Conservation (phyloP, 805 yeast species). For the Yueomyces sp. region DNA sequence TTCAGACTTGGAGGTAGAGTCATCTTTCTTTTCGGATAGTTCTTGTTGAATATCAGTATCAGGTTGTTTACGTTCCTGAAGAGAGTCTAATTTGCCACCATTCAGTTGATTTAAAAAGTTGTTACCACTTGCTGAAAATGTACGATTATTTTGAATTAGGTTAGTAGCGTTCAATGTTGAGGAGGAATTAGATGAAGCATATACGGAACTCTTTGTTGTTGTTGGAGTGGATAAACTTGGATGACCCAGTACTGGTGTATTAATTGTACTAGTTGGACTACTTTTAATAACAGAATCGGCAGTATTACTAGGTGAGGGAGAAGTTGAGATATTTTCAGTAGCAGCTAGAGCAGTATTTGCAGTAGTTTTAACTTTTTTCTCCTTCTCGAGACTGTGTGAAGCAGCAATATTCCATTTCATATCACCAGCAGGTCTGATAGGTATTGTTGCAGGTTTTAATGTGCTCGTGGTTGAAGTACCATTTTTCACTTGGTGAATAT, state of each 20-base stretch:
- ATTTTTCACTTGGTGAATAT: conserved; percentile 20
- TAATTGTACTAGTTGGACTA: conserved; percentile 3
- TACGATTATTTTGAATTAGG: conserved; percentile 13
- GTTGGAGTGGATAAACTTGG: conserved; percentile 10
- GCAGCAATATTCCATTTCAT: conserved; percentile 46
- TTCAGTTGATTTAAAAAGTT: conserved; percentile 1
- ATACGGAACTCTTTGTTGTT: conserved; percentile 1
- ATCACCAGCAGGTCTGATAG: conserved; percentile 39
- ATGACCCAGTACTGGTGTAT: conserved; percentile 5
- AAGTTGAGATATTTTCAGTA: neutral
- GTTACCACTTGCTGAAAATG: conserved; percentile 6
- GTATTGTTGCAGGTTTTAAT: conserved; percentile 40
- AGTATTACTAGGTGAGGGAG: neutral
- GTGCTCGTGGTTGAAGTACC: conserved; percentile 22
- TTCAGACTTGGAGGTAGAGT: neutral
- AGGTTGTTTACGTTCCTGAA: neutral
- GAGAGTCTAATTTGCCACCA: neutral
- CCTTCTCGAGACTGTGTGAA: conserved; percentile 22
- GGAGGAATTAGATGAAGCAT: neutral
- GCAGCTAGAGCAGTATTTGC: neutral
- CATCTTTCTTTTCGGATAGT: neutral
- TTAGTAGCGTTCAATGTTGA: conserved; percentile 18
- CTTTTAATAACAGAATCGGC: conserved; percentile 5
- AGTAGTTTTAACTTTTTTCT: conserved; percentile 6
- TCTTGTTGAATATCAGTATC: neutral